Evolutionary conservation across 208 protist species (phyloP), one percentile per base, ranked within the genome.

Genomic region (Crithidia brevicula): DNA sequence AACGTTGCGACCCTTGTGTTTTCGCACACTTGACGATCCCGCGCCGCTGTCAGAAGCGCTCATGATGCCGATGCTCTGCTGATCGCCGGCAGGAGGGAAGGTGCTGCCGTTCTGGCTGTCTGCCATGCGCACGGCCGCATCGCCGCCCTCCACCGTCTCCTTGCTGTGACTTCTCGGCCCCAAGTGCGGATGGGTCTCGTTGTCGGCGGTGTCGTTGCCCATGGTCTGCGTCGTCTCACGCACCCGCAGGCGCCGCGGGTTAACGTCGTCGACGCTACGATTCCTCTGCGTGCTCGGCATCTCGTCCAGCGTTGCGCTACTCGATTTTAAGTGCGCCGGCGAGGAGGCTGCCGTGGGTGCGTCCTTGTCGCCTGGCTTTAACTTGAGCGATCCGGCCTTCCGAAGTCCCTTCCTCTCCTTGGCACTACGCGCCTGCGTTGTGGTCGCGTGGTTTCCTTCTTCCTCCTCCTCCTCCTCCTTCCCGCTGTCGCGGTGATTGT

Each of bases 141-240:
- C 61, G 18, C 67, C 60, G 6, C 53, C 51, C 45, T 47, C 42
- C 45, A 65, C 18, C 33, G 63, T 67, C 13, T 69, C 60, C 43
- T 36, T 46, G 34, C 51, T 62, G 46, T 47, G 42, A 25, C 36
- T 51, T 30, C 23, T 56, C 15, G 45, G 33, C 3, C 50, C 60
- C 8, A 68, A 7, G 51, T 22, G 13, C 13, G 8, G 36, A 13
- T 40, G 42, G 16, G 13, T 47, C 42, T 20, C 42, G 8, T 11
- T 30, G 33, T 16, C 28, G 46, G 0, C 20, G 2, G 42, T 40
- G 46, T 30, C 27, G 6, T 31, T 27, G 2, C 50, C 47, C 18
- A 25, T 5, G 36, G 31, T 28, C 28, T 47, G 23, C 28, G 33
- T 4, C 22, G 13, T 3, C 18, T 57, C 33, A n/a, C 31, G 57